phyloP scores from a whole-genome alignment of 2,329 filamentous ascomycete genomes.

The Monosporascus sp. region DNA sequence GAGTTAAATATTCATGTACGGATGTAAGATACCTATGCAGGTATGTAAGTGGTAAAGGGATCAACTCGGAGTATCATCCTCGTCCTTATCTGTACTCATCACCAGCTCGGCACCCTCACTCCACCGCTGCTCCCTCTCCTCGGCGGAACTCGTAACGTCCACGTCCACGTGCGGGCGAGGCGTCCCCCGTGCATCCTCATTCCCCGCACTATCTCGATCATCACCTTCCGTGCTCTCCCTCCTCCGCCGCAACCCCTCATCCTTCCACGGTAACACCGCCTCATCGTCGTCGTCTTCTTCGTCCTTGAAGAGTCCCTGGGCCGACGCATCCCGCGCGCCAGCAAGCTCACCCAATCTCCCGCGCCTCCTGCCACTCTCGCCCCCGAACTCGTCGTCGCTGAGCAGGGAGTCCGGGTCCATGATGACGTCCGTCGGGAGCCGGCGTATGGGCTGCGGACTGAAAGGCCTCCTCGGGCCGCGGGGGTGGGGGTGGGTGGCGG shows the following conservation, averaged over 20 bases:
- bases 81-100: neutral
- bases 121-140: constrained; percentile 7
- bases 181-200: neutral
- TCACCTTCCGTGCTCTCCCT: constrained; percentile 6
- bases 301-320: neutral
- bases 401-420: constrained; percentile 27
- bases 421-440: constrained; percentile 22
- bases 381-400: constrained; percentile 8
- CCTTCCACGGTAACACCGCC: constrained; percentile 14
- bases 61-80: neutral
- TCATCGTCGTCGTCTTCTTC: constrained; percentile 4
- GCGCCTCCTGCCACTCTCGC: neutral
- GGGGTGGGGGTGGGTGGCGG: too few relatives aligned
- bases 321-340: constrained; percentile 4
- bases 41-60: neutral
- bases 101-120: neutral
- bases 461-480: constrained; percentile 39
- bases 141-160: constrained; percentile 7
- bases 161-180: neutral
- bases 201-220: constrained; percentile 1
- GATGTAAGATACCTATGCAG: neutral
- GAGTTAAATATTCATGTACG: neutral
- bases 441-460: constrained; percentile 47
- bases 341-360: neutral
- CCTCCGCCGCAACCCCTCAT: constrained; percentile 13